phyloP scores from a whole-genome alignment of 768 basidiomycete genomes.

The Tubosaeta brunneosetosa region DNA sequence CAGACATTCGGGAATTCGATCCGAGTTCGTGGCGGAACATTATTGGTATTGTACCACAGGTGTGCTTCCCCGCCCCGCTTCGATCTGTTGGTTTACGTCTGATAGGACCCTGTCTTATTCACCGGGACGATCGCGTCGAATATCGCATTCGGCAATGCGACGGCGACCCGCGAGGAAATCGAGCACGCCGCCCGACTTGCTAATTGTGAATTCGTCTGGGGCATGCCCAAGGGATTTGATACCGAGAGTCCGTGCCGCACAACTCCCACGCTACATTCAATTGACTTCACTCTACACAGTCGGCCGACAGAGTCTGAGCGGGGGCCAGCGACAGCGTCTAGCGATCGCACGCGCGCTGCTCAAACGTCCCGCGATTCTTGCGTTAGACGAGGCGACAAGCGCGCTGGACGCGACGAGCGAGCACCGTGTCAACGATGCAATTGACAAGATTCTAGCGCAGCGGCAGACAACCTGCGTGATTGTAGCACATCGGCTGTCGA shows the following conservation, averaged over 20 bases:
- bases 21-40: slow-evolving; percentile 81
- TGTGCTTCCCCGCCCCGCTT: slow-evolving; percentile 8
- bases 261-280: slow-evolving; percentile 18
- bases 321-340: slow-evolving; percentile 76
- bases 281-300: slow-evolving; percentile 20
- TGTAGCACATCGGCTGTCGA: slow-evolving; percentile 86
- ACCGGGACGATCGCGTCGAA: slow-evolving; percentile 93
- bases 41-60: slow-evolving; percentile 93
- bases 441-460: slow-evolving; percentile 78
- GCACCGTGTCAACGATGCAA: slow-evolving; percentile 78
- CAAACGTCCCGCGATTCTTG: slow-evolving; percentile 82
- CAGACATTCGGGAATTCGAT: slow-evolving; percentile 85
- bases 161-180: slow-evolving; percentile 75
- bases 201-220: slow-evolving; percentile 95
- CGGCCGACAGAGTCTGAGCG: slow-evolving; percentile 34
- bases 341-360: slow-evolving; percentile 85
- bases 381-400: slow-evolving; percentile 87
- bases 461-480: slow-evolving; percentile 83
- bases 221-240: slow-evolving; percentile 90
- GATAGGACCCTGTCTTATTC: slow-evolving; percentile 77
- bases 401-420: slow-evolving; percentile 88
- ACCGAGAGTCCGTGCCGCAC: slow-evolving; percentile 64
- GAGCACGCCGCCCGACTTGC: slow-evolving; percentile 86
- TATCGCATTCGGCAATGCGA: slow-evolving; percentile 80
- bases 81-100: neutral